A percentile compares a stretch with the other conserved stretches of the same genome.
Evolutionary conservation across 305 asterid genomes (phyloP).

Genomic region (Plantago rigida): DNA sequence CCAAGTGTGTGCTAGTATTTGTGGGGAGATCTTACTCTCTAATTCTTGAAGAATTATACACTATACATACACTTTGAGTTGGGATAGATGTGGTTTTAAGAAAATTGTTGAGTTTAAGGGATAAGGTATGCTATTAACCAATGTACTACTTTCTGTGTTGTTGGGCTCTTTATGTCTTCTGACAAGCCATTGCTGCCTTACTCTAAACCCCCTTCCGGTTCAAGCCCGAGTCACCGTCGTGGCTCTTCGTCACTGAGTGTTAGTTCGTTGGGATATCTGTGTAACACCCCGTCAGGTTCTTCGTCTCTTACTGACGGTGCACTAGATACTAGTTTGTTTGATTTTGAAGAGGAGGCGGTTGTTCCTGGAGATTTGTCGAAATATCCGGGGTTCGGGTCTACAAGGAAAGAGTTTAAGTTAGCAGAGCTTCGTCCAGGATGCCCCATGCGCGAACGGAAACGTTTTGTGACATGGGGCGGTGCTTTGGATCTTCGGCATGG

Average conservation of each 20-base stretch:
- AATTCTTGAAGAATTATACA: background rate
- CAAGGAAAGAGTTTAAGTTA: constrained; percentile 32
- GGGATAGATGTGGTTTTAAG: constrained; percentile 26
- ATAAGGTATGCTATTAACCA: constrained; percentile 32
- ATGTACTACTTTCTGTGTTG: constrained; percentile 33
- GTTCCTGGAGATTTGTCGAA: constrained; percentile 25
- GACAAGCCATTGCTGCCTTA: constrained; percentile 57
- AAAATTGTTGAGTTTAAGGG: constrained; percentile 17
- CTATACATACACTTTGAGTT: background rate
- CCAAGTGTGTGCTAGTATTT: constrained; percentile 24
- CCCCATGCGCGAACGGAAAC: constrained; percentile 47
- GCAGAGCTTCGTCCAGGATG: constrained; percentile 43
- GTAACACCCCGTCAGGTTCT: constrained; percentile 25
- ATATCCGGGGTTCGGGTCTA: constrained; percentile 23
- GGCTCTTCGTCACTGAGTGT: constrained; percentile 36
- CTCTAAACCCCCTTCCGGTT: constrained; percentile 35
- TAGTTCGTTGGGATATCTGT: constrained; percentile 28
- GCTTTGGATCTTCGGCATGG: constrained; percentile 46
- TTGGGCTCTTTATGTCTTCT: constrained; percentile 60
- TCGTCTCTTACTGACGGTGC: constrained; percentile 30
- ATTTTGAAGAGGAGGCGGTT: constrained; percentile 35
- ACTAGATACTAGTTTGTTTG: constrained; percentile 17
- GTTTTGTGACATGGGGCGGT: constrained; percentile 82
- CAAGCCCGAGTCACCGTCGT: constrained; percentile 32
- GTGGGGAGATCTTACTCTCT: background rate